A percentile compares a stretch with the other conserved stretches of the same genome.
These are phyloP conservation scores for Petunia secreta DNA, from an alignment of 257 asterid genomes.

Conservation along the genomic window DNA sequence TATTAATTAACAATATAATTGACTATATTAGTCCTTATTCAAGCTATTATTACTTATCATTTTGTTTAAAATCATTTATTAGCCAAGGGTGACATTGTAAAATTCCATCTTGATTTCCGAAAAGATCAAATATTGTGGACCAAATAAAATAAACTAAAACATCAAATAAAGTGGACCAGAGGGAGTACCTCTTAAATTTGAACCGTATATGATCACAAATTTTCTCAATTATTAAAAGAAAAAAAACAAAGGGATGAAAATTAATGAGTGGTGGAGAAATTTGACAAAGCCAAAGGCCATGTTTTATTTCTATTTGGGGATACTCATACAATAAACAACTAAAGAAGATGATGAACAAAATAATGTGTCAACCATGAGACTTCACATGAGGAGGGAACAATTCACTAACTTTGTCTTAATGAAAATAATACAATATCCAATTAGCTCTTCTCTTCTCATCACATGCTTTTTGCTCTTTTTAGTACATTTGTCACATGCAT, in stretches of 20 bases:
- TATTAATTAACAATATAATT: too few relatives aligned
- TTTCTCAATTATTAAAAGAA: too few relatives aligned
- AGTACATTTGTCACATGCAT: conserved; percentile 29
- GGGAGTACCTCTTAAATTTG: too few relatives aligned
- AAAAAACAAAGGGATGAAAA: background rate
- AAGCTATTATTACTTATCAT: too few relatives aligned
- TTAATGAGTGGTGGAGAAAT: conserved; percentile 3
- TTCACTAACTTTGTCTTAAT: background rate
- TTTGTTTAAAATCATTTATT: too few relatives aligned
- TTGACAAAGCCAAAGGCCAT: background rate
- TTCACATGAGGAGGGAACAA: conserved; percentile 30
- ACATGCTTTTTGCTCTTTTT: conserved; percentile 30
- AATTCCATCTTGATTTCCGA: too few relatives aligned
- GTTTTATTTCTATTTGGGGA: background rate
- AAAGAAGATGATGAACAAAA: conserved; percentile 15
- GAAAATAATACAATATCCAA: conserved; percentile 11
- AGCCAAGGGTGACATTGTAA: too few relatives aligned
- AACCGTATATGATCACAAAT: too few relatives aligned
- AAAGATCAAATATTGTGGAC: too few relatives aligned
- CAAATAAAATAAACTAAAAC: too few relatives aligned
- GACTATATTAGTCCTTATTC: too few relatives aligned
- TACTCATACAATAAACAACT: background rate
- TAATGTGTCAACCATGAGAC: conserved; percentile 3
- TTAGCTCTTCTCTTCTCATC: conserved; percentile 22
- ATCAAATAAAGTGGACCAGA: too few relatives aligned